Conservation (phyloP, 345 rosid genomes). For the Rubroshorea leprosula region DNA sequence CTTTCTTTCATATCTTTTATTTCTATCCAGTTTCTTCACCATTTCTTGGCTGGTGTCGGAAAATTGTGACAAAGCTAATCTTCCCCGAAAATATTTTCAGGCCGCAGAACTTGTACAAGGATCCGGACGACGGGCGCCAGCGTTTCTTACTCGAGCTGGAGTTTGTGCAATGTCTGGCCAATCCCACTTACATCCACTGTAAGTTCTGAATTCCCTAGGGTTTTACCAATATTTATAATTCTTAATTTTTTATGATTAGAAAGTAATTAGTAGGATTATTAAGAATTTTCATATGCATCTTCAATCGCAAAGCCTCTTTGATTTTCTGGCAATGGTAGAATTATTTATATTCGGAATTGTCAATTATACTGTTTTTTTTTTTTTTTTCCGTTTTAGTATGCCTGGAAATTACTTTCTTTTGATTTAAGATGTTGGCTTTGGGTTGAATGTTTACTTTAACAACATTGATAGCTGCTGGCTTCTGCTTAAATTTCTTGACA, state of each 20-base stretch:
- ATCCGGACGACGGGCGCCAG: constrained; percentile 87
- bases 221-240: not conserved
- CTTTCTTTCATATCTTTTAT: not conserved
- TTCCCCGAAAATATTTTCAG: constrained; percentile 20
- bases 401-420: too few species aligned
- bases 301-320: too few species aligned
- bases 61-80: too few species aligned
- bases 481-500: too few species aligned
- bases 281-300: not conserved
- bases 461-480: too few species aligned
- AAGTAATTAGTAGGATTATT: not conserved
- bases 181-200: constrained; percentile 97
- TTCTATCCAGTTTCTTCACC: not conserved
- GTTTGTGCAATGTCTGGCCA: constrained; percentile 90
- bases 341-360: too few species aligned
- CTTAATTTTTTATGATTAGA: not conserved
- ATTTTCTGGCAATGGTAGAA: too few species aligned
- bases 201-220: constrained; percentile 13
- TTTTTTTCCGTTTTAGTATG: too few species aligned
- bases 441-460: too few species aligned
- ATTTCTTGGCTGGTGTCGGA: too few species aligned
- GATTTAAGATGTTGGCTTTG: too few species aligned
- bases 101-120: constrained; percentile 59
- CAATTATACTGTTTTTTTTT: too few species aligned
- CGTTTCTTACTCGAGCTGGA: constrained; percentile 87